These are phyloP conservation scores for Candida argentea DNA, from an alignment of 805 yeast genomes.

Conservation along the genomic window DNA sequence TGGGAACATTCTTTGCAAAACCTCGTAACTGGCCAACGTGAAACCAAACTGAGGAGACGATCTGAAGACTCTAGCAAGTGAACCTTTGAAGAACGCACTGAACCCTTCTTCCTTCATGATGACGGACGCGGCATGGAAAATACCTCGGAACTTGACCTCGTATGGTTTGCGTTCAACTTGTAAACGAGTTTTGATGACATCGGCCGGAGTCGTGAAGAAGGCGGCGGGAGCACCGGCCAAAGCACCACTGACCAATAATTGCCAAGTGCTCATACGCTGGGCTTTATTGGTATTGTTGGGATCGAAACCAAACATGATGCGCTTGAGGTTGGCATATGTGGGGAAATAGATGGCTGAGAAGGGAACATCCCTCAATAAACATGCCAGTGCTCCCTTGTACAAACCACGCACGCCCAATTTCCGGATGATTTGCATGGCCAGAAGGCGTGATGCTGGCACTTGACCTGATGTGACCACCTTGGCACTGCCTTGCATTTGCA, in stretches of 20 bases:
- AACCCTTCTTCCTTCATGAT: conserved; percentile 78
- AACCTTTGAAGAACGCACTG: conserved; percentile 89
- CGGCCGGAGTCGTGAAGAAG: conserved; percentile 91
- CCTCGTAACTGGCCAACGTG: conserved; percentile 93
- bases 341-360: conserved; percentile 97
- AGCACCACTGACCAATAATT: conserved; percentile 80
- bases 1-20: conserved; percentile 74
- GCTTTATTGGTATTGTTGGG: conserved; percentile 49
- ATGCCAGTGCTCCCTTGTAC: conserved; percentile 86
- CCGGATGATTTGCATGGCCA: conserved; percentile 64
- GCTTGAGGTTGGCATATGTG: conserved; percentile 87
- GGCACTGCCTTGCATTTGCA: conserved; percentile 83
- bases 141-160: conserved; percentile 68
- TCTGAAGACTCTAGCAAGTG: conserved; percentile 86
- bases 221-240: conserved; percentile 98
- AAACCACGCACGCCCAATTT: conserved; percentile 77
- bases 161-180: conserved; percentile 76
- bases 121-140: conserved; percentile 63
- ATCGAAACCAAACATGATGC: conserved; percentile 71
- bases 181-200: conserved; percentile 89
- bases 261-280: conserved; percentile 66
- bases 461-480: conserved; percentile 27
- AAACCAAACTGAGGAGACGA: conserved; percentile 98
- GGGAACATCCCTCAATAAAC: conserved; percentile 90
- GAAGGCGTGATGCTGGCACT: conserved; percentile 31